These are phyloP conservation scores for Ganoderma sp. DNA, from an alignment of 1,284 basidiomycete genomes.

Conservation along the genomic window DNA sequence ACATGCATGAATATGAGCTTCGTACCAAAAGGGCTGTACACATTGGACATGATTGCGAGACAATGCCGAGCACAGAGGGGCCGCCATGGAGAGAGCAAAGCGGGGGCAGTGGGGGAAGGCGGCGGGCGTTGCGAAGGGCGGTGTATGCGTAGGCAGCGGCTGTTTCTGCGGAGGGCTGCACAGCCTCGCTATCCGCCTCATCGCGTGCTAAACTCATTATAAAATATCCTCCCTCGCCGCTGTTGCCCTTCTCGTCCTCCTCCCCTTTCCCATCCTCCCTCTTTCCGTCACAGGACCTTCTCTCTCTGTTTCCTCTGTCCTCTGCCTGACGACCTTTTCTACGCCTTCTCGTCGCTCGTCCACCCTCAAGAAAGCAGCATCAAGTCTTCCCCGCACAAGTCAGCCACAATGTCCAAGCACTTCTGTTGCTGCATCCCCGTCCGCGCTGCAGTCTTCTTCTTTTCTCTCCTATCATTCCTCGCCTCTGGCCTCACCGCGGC, in stretches of 20 bases:
- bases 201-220: constrained; percentile 21
- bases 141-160: background rate
- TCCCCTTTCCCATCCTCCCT: constrained; percentile 10
- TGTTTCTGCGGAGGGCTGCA: background rate
- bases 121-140: constrained; percentile 12
- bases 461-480: constrained; percentile 53
- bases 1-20: background rate
- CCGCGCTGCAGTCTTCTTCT: constrained; percentile 62
- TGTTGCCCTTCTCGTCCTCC: constrained; percentile 7
- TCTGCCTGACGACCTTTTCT: constrained; percentile 28
- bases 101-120: constrained; percentile 6
- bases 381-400: background rate
- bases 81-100: background rate
- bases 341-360: constrained; percentile 12
- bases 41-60: background rate
- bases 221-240: constrained; percentile 14
- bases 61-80: background rate
- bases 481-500: constrained; percentile 49
- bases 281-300: constrained; percentile 20
- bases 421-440: constrained; percentile 71
- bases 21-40: background rate
- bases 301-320: constrained; percentile 15
- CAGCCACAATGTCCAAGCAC: constrained; percentile 37
- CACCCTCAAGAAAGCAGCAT: background rate
- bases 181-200: constrained; percentile 11